Percentiles rank a stretch among this genome's conserved stretches.
These are phyloP conservation scores for Pseudogymnoascus sp. DNA, from an alignment of 2,329 filamentous ascomycete genomes.

Conservation along the genomic window DNA sequence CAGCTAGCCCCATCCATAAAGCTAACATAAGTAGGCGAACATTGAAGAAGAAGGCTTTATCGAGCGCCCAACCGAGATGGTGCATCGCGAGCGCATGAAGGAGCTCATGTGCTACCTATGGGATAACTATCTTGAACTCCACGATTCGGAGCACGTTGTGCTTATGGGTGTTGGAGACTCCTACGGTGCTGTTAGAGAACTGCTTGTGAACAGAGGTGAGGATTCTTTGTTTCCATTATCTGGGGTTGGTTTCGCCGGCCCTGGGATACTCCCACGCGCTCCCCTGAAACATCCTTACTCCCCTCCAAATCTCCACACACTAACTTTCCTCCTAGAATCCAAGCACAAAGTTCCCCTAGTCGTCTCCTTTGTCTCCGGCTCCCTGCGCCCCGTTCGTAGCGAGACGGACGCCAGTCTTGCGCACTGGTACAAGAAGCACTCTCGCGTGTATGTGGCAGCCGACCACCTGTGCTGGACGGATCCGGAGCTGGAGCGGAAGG, in stretches of 20 bases:
- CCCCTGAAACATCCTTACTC: neutral
- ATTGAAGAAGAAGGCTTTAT: slow-evolving; percentile 22
- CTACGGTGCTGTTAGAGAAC: slow-evolving; percentile 71
- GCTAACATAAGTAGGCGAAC: neutral
- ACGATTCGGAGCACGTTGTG: slow-evolving; percentile 65
- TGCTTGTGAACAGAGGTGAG: slow-evolving; percentile 67
- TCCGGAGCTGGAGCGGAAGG: slow-evolving; percentile 48
- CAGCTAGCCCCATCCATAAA: neutral
- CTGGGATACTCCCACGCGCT: neutral
- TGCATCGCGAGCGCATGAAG: slow-evolving; percentile 29
- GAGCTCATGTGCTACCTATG: slow-evolving; percentile 80
- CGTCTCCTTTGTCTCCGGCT: slow-evolving; percentile 72
- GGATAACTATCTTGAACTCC: slow-evolving; percentile 91
- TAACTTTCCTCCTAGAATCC: slow-evolving; percentile 39
- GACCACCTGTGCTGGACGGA: slow-evolving; percentile 70
- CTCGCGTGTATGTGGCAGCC: slow-evolving; percentile 66
- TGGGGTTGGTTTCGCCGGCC: neutral
- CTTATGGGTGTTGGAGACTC: slow-evolving; percentile 86
- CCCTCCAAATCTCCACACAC: slow-evolving; percentile 12
- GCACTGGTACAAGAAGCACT: slow-evolving; percentile 77
- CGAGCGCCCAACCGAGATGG: slow-evolving; percentile 19
- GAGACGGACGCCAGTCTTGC: slow-evolving; percentile 66
- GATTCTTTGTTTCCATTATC: neutral
- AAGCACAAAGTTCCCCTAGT: slow-evolving; percentile 61
- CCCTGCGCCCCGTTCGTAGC: slow-evolving; percentile 68